Evolutionary conservation across 495 filamentous ascomycete genomes (phyloP), one percentile per base, ranked within the genome.

Genomic region (Letharia columbiana): DNA sequence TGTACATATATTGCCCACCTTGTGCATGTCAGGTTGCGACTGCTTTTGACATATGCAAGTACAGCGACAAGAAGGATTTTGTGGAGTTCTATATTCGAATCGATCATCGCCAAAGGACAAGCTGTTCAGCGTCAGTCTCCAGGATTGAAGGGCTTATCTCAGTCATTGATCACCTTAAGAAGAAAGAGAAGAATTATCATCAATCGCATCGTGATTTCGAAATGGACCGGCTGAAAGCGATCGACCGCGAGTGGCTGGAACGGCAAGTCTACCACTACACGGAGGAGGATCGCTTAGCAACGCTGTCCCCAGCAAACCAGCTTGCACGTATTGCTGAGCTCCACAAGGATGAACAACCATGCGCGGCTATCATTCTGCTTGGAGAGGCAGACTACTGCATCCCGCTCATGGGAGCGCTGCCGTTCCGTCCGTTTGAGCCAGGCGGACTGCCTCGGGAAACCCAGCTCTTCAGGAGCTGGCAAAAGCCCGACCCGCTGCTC

Each of bases 1-100:
- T 56, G 15, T 63, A 63, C n/a, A 56, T 63, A 63, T 56, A 56
- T 56, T 63, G 62, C 20, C 33, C 62, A 39, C 62, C 62, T 15
- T 63, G 62, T 23, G 62, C 62, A 13, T 56, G 62, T 31, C 62
- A 56, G 37, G 20, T 63, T 37, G 62, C 33, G 13, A 63, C 62
- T 4, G 62, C 62, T 49, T 11, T 63, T 13, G 45, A 39, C 5
- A 56, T 63, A 10, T 63, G 62, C 17, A 0, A 28, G 17, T 42
- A 35, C 15, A 23, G 9, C 10, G 18, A 63, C 4, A 56, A 56
- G 18, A 47, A 28, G 13, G 31, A 7, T 23, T 23, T 39, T 5
- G 20, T 63, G 33, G 62, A 63, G 8, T 20, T 56, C 13, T 33
- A 35, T 52, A 56, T 56, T 17, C 44, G 62, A 3, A 41, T 63